phyloP scores from a whole-genome alignment of 1,139 yeast genomes.

The Saccharomyces pastorianus region DNA sequence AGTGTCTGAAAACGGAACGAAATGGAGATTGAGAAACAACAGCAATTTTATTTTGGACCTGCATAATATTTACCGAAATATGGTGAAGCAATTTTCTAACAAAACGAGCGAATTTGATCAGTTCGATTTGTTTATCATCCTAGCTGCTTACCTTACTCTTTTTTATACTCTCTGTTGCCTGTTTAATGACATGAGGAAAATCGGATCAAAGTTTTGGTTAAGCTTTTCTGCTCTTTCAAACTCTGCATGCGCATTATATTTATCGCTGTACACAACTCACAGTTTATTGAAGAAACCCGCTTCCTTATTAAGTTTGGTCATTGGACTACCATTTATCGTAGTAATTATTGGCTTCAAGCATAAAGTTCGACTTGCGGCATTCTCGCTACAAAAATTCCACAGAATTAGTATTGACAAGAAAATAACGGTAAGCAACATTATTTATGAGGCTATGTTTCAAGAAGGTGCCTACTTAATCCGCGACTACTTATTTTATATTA shows the following conservation, averaged over 20 bases:
- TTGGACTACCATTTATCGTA: constrained; percentile 90
- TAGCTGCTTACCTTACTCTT: constrained; percentile 85
- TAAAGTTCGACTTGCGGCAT: constrained; percentile 66
- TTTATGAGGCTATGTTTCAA: constrained; percentile 52
- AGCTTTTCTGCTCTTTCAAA: constrained; percentile 78
- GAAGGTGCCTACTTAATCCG: constrained; percentile 67
- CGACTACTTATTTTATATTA: constrained; percentile 73
- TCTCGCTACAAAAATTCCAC: constrained; percentile 31
- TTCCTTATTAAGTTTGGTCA: constrained; percentile 69
- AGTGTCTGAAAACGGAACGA: background rate
- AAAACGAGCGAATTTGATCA: constrained; percentile 76
- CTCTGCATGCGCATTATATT: constrained; percentile 77
- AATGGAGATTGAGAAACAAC: background rate
- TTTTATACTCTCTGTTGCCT: constrained; percentile 73
- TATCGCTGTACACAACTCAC: constrained; percentile 64
- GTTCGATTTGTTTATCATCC: constrained; percentile 74
- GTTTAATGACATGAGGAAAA: constrained; percentile 67
- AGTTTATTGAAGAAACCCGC: constrained; percentile 45
- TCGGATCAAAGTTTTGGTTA: constrained; percentile 87
- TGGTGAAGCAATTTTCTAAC: constrained; percentile 33
- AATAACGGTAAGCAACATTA: constrained; percentile 33
- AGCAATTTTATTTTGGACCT: background rate
- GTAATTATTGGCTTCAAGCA: constrained; percentile 91
- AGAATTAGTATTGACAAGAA: constrained; percentile 30
- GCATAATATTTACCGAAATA: background rate